phyloP scores from a whole-genome alignment of 352 stramenopile genomes.

The Globisporangium alternatum region DNA sequence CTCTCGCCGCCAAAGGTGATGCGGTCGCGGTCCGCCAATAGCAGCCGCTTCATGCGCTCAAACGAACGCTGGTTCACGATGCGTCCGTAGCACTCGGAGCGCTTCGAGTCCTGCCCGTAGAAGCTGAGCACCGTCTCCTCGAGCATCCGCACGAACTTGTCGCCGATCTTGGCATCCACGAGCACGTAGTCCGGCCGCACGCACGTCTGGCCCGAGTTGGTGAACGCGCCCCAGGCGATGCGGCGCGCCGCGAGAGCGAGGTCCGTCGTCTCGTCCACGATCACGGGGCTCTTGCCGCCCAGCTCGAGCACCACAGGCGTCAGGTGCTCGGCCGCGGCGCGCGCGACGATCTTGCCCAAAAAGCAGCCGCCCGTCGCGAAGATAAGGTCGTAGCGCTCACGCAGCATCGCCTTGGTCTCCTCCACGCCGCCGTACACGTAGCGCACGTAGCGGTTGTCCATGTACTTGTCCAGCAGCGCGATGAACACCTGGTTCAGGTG shows the following conservation, averaged over 20 bases:
- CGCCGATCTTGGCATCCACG: slow-evolving; percentile 66
- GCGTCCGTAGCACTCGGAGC: slow-evolving; percentile 45
- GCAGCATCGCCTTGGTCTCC: slow-evolving; percentile 77
- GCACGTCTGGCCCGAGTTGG: slow-evolving; percentile 94
- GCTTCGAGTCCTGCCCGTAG: slow-evolving; percentile 53
- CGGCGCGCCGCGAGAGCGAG: slow-evolving; percentile 57
- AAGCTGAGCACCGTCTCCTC: slow-evolving; percentile 40
- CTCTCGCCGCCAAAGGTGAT: slow-evolving; percentile 58
- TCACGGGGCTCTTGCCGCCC: slow-evolving; percentile 91
- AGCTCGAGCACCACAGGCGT: slow-evolving; percentile 94
- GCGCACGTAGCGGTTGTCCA: slow-evolving; percentile 71
- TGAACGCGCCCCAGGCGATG: slow-evolving; percentile 81
- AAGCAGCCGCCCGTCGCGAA: slow-evolving; percentile 75
- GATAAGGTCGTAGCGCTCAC: slow-evolving; percentile 82
- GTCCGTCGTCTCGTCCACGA: slow-evolving; percentile 70
- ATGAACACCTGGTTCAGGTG: slow-evolving; percentile 58
- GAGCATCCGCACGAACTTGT: slow-evolving; percentile 45
- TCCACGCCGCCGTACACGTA: slow-evolving; percentile 83
- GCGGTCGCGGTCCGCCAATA: slow-evolving; percentile 60
- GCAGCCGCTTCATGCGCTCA: slow-evolving; percentile 6
- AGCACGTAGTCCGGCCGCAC: slow-evolving; percentile 93
- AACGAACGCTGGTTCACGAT: slow-evolving; percentile 21
- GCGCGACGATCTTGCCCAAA: slow-evolving; percentile 89
- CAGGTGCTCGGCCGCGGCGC: slow-evolving; percentile 88
- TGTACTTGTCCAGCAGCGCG: slow-evolving; percentile 67